Base-by-base conservation (phyloP, 192 early-diverging fungal species). In the Rhizophlyctis rosea region DNA sequence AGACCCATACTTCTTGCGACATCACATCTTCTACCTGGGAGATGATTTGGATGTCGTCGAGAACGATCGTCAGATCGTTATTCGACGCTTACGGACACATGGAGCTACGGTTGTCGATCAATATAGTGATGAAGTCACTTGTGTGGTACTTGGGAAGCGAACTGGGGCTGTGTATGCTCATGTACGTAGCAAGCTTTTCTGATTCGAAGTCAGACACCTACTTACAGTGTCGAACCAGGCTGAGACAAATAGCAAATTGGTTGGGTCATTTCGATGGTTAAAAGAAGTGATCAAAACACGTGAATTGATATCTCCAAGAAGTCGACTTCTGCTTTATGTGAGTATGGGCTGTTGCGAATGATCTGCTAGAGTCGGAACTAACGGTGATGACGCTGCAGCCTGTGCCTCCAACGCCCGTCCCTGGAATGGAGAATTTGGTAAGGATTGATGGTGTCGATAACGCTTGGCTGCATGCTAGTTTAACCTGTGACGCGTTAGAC, bases 191-290 rank as follows among this genome's bases (percentile, higher is more conserved):
- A 50, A 23, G 58, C 47, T 27, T 23, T 27, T 63, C 21, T 16
- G 27, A 21, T 21, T 63, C 28, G 29, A 14, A 59, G 11, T n/a
- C 3, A 59, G 27, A 18, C 27, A 34, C 39, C 14, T 67, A 36
- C n/a, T n/a, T n/a, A n/a, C n/a, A n/a, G n/a, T n/a, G n/a, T n/a
- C n/a, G n/a, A n/a, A n/a, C n/a, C 35, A 70, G 54, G 66, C 70
- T 54, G 60, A 70, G 34, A 24, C n/a, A 28, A 34, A 49, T 34
- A 18, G 11, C 14, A 63, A 59, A 58, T 24, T 71, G 23, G 74
- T 88, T 7, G 86, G 39, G 4, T 76, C 75, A 2, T 47, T 68
- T 2, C 73, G 79, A 68, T 88, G 83, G 80, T 44, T 87, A 2
- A 61, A 59, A 3, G 77, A 87, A 53, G 65, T 72, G 1, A 34